A percentile compares a stretch with the other conserved stretches of the same genome.
phyloP scores from a whole-genome alignment of 1,284 basidiomycete species.

The Abortiporus biennis region DNA sequence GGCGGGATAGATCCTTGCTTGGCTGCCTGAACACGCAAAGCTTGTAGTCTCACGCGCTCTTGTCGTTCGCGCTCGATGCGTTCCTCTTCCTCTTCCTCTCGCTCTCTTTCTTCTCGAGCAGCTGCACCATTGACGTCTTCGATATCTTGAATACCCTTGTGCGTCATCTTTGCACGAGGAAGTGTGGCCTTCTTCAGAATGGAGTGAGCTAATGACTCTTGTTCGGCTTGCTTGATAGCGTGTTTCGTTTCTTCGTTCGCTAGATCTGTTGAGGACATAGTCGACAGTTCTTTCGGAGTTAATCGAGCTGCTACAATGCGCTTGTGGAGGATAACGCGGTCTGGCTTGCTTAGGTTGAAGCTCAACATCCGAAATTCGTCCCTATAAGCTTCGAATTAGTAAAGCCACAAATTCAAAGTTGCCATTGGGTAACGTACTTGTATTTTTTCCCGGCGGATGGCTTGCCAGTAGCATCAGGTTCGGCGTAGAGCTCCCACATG shows the following conservation, averaged over 20 bases:
- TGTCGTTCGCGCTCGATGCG: slow-evolving; percentile 57
- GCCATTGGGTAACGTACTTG: slow-evolving; percentile 48
- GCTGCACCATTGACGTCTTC: slow-evolving; percentile 63
- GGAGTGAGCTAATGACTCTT: slow-evolving; percentile 76
- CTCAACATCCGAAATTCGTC: slow-evolving; percentile 80
- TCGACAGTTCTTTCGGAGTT: slow-evolving; percentile 62
- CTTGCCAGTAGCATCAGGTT: slow-evolving; percentile 70
- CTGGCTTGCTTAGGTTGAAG: slow-evolving; percentile 73
- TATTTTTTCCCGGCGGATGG: slow-evolving; percentile 67
- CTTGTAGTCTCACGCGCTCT: slow-evolving; percentile 43
- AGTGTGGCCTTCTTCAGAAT: slow-evolving; percentile 67
- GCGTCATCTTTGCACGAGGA: slow-evolving; percentile 82
- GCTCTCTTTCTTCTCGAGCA: slow-evolving; percentile 42
- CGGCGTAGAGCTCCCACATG: slow-evolving; percentile 66
- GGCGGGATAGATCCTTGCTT: slow-evolving; percentile 47
- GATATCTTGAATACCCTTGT: slow-evolving; percentile 85
- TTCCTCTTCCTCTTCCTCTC: slow-evolving; percentile 53
- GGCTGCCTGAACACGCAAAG: slow-evolving; percentile 17
- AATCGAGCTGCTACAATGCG: slow-evolving; percentile 66
- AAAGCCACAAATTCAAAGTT: slow-evolving; percentile 1
- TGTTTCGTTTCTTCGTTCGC: slow-evolving; percentile 79
- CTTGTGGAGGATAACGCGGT: slow-evolving; percentile 67
- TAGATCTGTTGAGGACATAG: slow-evolving; percentile 81
- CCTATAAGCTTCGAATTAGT: slow-evolving; percentile 32
- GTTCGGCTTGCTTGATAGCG: slow-evolving; percentile 72